Evolutionary conservation across 306 rosid species (phyloP).

Genomic region (Castanopsis chinensis): DNA sequence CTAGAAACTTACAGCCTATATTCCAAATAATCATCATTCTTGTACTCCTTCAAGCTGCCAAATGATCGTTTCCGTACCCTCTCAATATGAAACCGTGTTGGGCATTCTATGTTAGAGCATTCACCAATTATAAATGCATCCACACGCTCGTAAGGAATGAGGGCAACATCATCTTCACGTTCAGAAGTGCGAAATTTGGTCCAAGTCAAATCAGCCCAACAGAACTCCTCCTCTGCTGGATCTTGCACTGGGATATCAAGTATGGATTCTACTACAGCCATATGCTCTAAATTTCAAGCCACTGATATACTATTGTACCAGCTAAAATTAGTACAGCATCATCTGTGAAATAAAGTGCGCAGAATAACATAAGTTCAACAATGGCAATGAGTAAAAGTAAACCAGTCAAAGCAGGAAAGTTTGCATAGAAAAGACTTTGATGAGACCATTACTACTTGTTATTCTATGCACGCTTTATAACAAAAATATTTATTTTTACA

Average conservation of each 20-base stretch:
- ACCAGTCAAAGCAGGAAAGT: not conserved
- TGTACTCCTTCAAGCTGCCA: constrained; percentile 83
- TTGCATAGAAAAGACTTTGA: not conserved
- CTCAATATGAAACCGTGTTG: constrained; percentile 86
- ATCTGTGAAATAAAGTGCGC: constrained; percentile 17
- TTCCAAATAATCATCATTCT: constrained; percentile 88
- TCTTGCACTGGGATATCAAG: constrained; percentile 72
- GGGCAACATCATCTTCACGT: constrained; percentile 81
- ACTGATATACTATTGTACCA: not conserved
- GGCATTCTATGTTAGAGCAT: constrained; percentile 75
- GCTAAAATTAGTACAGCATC: not conserved
- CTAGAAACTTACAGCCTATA: constrained; percentile 71
- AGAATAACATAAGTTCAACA: not conserved
- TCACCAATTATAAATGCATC: constrained; percentile 91
- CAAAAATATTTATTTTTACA: not conserved
- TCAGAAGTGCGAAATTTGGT: constrained; percentile 76
- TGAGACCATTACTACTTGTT: not conserved
- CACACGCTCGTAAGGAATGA: constrained; percentile 82
- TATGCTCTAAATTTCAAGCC: not conserved
- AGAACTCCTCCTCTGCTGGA: constrained; percentile 80
- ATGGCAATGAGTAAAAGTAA: not conserved
- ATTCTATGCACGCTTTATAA: not conserved
- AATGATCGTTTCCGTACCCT: constrained; percentile 67
- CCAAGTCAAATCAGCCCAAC: constrained; percentile 78
- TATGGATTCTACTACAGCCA: constrained; percentile 74